Evolutionary conservation across 2,329 filamentous ascomycete species (phyloP).

Genomic region (Beauveria pseudobassiana): DNA sequence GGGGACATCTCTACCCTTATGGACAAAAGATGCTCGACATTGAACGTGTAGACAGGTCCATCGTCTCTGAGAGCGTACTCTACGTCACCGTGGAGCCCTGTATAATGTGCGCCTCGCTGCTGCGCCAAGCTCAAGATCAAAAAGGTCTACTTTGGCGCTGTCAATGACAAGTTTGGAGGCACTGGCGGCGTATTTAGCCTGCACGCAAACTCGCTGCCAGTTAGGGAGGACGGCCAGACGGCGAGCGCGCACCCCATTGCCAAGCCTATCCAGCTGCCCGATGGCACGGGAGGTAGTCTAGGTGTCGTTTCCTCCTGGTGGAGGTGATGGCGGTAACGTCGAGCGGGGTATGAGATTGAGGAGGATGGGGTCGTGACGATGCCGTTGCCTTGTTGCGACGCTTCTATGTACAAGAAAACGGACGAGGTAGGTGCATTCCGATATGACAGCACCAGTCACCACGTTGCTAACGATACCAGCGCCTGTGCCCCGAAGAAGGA

Average conservation of each 20-base stretch:
- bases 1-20: constrained; percentile 53
- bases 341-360: constrained; percentile 73
- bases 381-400: constrained; percentile 86
- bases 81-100: constrained; percentile 98
- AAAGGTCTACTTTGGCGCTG: constrained; percentile 88
- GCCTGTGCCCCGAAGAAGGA: constrained; percentile 47
- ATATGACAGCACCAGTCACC: background rate
- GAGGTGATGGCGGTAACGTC: constrained; percentile 57
- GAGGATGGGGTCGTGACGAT: constrained; percentile 83
- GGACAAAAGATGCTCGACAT: constrained; percentile 50
- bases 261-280: constrained; percentile 28
- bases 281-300: constrained; percentile 26
- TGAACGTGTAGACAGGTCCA: constrained; percentile 53
- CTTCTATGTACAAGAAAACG: constrained; percentile 98
- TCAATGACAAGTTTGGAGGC: constrained; percentile 95
- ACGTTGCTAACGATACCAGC: constrained; percentile 25
- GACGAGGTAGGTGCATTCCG: constrained; percentile 55
- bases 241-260: constrained; percentile 33
- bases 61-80: constrained; percentile 65
- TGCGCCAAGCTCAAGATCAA: constrained; percentile 86
- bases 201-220: constrained; percentile 53
- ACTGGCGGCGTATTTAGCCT: constrained; percentile 89
- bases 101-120: constrained; percentile 93
- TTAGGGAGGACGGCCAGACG: constrained; percentile 28
- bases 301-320: constrained; percentile 30